Base-by-base conservation (phyloP, 2,329 filamentous ascomycete genomes). In the Colletotrichum theobromicola region DNA sequence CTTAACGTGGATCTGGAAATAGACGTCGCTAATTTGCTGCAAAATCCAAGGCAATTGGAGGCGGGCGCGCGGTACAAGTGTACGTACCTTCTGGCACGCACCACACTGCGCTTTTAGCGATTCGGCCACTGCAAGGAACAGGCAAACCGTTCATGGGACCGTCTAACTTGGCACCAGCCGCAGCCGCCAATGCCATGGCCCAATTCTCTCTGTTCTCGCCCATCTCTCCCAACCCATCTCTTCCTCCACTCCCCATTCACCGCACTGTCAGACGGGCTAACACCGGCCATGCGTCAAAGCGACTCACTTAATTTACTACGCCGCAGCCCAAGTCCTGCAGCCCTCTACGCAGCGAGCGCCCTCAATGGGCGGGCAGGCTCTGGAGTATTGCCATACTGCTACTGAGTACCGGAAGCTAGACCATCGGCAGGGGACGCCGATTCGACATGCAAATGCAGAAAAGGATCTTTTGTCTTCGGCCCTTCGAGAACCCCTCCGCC, bases 391-490 rank as follows among this genome's bases (percentile, higher is more conserved):
- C 28, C 57, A 60, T 26, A 26, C 57, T 32, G 34, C 61, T 16
- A 24, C 26, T 35, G 61, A 63, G 13, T 5, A 28, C 35, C 13
- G 58, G 21, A 35, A 37, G 35, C 61, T n/a, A 16, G 50, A 24
- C 21, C n/a, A 10, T 28, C 53, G 30, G 2, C 37, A 64, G 62
- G 62, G 62, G 37, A 63, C 60, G 35, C 26, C 60, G 15, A 63
- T 32, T 53, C 46, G 35, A 42, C 55, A 18, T 35, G 26, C 57
- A 50, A 30, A 66, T 72, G 60, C 66, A 65, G 28, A 37, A 74
- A 74, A 74, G 12, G 72, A 74, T 74, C 72, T 74, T 74, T 72
- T 72, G 68, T 72, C 32, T 24, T 55, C 62, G 62, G 67, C 62
- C 68, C 68, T 67, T 72, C 63, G 26, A 74, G 46, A 63, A 72